phyloP scores from a whole-genome alignment of 2,329 filamentous ascomycete genomes.

The Phaeomoniella chlamydospora region DNA sequence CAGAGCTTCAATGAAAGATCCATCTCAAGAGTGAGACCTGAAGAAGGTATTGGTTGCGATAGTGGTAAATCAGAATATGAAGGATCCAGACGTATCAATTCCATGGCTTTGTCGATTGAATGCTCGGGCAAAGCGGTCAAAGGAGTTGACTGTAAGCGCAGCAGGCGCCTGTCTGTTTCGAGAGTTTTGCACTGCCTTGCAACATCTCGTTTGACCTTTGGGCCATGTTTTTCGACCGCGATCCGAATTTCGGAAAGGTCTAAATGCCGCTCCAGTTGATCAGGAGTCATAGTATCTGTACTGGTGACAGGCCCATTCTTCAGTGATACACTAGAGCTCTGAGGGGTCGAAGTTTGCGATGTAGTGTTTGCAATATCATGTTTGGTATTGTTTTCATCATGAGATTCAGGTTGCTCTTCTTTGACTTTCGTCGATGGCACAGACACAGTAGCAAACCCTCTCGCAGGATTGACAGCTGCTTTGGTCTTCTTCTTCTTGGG shows the following conservation, averaged over 20 bases:
- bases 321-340: not conserved
- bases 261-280: slow-evolving; percentile 79
- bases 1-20: slow-evolving; percentile 68
- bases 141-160: slow-evolving; percentile 63
- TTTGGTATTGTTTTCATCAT: slow-evolving; percentile 5
- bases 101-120: slow-evolving; percentile 38
- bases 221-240: slow-evolving; percentile 68
- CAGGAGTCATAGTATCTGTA: slow-evolving; percentile 51
- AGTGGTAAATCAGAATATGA: not conserved
- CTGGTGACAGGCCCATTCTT: not conserved
- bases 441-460: slow-evolving; percentile 89
- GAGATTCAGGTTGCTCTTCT: slow-evolving; percentile 18
- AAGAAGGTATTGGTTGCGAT: slow-evolving; percentile 7
- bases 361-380: not conserved
- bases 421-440: slow-evolving; percentile 66
- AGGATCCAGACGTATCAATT: slow-evolving; percentile 14
- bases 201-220: slow-evolving; percentile 67
- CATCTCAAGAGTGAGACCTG: slow-evolving; percentile 49
- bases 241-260: slow-evolving; percentile 83
- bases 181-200: slow-evolving; percentile 61
- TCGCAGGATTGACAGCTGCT: slow-evolving; percentile 67
- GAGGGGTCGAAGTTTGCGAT: not conserved
- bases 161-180: slow-evolving; percentile 70
- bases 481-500: slow-evolving; percentile 79
- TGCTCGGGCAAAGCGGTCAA: slow-evolving; percentile 63